Percentiles rank a stretch among this genome's conserved stretches.
Evolutionary conservation across 169 alveolate species (phyloP).

Genomic region (Plasmodium malariae): DNA sequence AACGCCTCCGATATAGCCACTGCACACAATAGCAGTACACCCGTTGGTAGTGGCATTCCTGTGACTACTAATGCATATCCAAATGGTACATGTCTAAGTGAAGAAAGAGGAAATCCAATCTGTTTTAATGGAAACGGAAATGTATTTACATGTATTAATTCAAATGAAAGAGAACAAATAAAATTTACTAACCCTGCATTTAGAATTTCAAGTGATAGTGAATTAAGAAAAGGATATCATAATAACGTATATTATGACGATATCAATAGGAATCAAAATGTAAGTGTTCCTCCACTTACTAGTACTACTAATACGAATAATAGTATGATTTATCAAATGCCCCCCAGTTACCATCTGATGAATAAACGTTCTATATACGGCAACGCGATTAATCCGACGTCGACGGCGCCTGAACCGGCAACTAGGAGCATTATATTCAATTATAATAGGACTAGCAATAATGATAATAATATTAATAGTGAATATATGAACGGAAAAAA

Average conservation of each 20-base stretch:
- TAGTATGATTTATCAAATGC: background rate
- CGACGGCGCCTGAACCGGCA: slow-evolving; percentile 16
- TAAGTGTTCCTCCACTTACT: background rate
- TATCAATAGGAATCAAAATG: background rate
- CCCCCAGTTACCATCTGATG: background rate
- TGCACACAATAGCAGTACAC: background rate
- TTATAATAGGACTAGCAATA: background rate
- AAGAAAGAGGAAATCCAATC: background rate
- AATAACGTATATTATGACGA: background rate
- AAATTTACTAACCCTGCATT: background rate
- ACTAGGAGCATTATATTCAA: background rate
- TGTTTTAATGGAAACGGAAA: slow-evolving; percentile 1
- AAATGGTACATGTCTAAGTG: background rate
- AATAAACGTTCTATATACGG: slow-evolving; percentile 8
- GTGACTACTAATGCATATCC: background rate
- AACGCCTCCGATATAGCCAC: background rate
- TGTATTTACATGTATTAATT: background rate
- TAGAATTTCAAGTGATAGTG: background rate
- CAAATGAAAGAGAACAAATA: background rate
- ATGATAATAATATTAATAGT: background rate
- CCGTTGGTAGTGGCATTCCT: background rate
- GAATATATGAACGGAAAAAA: background rate
- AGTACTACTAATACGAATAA: slow-evolving; percentile 9
- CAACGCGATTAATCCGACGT: background rate
- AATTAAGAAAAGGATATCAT: background rate